phyloP scores from a whole-genome alignment of 2,329 filamentous ascomycete species.

The Neofusicoccum sp. region DNA sequence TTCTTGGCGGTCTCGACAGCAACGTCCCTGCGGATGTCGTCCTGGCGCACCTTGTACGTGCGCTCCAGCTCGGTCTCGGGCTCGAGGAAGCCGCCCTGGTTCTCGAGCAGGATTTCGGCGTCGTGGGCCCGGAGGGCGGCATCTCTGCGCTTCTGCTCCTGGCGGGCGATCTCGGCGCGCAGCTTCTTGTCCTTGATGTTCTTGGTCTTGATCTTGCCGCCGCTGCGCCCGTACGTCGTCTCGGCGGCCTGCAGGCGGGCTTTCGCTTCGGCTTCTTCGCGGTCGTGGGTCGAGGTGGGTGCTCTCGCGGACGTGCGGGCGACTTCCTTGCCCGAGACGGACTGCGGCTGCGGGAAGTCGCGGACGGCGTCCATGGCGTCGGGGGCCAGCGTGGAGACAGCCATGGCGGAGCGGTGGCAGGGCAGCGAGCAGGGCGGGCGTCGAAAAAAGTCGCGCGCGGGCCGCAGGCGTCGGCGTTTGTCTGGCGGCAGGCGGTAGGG shows the following conservation, averaged over 20 bases:
- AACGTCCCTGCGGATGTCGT: slow-evolving; percentile 74
- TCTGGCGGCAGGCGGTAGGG: neutral
- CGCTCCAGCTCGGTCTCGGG: slow-evolving; percentile 83
- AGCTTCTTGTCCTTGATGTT: slow-evolving; percentile 86
- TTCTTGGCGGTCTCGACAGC: slow-evolving; percentile 86
- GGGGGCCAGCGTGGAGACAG: neutral
- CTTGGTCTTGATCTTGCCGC: slow-evolving; percentile 66
- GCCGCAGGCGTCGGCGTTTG: slow-evolving; percentile 10
- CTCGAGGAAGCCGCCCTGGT: slow-evolving; percentile 81
- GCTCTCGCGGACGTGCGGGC: slow-evolving; percentile 1
- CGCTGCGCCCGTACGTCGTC: slow-evolving; percentile 80
- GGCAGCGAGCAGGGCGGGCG: neutral
- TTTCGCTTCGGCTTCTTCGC: slow-evolving; percentile 27
- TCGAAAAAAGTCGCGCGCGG: slow-evolving; percentile 8
- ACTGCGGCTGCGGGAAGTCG: neutral
- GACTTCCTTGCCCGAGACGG: slow-evolving; percentile 1
- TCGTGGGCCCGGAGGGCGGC: slow-evolving; percentile 85
- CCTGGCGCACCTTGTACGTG: slow-evolving; percentile 89
- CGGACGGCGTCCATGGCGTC: neutral
- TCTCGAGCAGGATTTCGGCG: slow-evolving; percentile 90
- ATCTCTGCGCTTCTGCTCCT: slow-evolving; percentile 80
- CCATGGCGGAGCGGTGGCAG: slow-evolving; percentile 1
- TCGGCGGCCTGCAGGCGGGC: slow-evolving; percentile 34
- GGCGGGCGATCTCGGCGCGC: slow-evolving; percentile 70
- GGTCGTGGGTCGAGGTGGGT: slow-evolving; percentile 9